Evolutionary conservation across 2,329 filamentous ascomycete species (phyloP).

Genomic region (Trichophyton equinum): DNA sequence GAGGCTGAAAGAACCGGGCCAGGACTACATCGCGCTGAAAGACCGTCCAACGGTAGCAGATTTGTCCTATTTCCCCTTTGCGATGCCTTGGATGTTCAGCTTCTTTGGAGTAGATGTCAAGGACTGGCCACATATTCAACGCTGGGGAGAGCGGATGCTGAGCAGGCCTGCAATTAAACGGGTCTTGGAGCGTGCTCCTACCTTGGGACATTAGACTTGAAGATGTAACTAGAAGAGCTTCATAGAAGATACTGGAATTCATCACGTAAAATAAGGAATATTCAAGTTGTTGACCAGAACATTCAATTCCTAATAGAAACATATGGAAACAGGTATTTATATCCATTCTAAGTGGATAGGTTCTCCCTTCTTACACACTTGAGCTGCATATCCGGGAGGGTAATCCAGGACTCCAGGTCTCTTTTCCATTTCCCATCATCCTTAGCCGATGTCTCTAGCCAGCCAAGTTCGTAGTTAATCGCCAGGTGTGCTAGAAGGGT

Average conservation of each 20-base stretch:
- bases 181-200: neutral
- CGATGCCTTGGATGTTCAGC: slow-evolving; percentile 28
- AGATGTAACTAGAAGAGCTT: neutral
- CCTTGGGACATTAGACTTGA: neutral
- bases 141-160: neutral
- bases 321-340: too few relatives aligned
- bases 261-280: too few relatives aligned
- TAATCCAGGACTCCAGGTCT: slow-evolving; percentile 1
- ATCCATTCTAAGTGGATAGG: neutral
- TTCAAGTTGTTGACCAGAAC: too few relatives aligned
- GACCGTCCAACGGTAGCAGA: slow-evolving; percentile 29
- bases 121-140: slow-evolving; percentile 16
- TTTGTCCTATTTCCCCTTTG: slow-evolving; percentile 27
- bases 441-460: neutral
- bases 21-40: slow-evolving; percentile 24
- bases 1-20: slow-evolving; percentile 14
- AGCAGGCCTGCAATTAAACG: neutral
- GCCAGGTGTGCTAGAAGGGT: neutral
- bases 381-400: neutral
- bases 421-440: neutral
- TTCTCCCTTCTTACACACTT: neutral
- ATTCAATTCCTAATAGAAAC: too few relatives aligned
- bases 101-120: slow-evolving; percentile 24
- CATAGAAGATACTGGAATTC: too few relatives aligned
- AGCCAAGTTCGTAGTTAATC: neutral